phyloP scores from a whole-genome alignment of 441 rosid species.

The Arabidopsis hybrid region DNA sequence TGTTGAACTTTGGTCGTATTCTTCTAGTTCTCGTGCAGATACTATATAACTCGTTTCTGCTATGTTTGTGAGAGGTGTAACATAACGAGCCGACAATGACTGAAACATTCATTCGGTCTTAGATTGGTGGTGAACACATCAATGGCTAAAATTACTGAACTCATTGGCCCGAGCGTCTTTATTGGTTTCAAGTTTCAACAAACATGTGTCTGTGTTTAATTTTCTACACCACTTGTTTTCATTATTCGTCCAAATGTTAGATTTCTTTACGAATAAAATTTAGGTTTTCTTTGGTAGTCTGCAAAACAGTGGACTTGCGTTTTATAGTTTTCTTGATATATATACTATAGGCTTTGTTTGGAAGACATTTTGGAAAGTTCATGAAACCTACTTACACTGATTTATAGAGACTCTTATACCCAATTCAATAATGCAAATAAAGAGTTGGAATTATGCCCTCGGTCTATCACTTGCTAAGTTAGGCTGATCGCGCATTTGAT shows the following conservation, averaged over 20 bases:
- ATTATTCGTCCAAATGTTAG: constrained; percentile 5
- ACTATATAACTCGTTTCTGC: not conserved
- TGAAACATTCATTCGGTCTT: constrained; percentile 26
- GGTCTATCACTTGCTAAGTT: no score
- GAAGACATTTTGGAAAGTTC: not conserved
- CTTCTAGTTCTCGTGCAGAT: not conserved
- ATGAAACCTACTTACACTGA: not conserved
- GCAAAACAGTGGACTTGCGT: constrained; percentile 5
- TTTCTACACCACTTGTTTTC: constrained; percentile 1
- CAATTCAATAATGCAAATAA: no score
- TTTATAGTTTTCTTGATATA: not conserved
- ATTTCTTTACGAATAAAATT: not conserved
- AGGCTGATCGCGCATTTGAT: no score
- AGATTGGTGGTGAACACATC: constrained; percentile 14
- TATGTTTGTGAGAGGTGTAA: constrained; percentile 27
- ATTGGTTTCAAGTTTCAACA: constrained; percentile 11
- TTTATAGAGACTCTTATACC: not conserved
- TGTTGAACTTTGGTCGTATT: not conserved
- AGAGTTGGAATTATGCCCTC: no score
- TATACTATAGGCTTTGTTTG: no score
- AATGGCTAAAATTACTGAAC: constrained; percentile 8
- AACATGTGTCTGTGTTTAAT: constrained; percentile 1
- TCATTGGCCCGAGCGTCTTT: constrained; percentile 17
- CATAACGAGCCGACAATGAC: constrained; percentile 26
- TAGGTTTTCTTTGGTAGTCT: not conserved